Conservation (phyloP, 192 early-diverging fungal species). For the Backusella parvicylindrica region DNA sequence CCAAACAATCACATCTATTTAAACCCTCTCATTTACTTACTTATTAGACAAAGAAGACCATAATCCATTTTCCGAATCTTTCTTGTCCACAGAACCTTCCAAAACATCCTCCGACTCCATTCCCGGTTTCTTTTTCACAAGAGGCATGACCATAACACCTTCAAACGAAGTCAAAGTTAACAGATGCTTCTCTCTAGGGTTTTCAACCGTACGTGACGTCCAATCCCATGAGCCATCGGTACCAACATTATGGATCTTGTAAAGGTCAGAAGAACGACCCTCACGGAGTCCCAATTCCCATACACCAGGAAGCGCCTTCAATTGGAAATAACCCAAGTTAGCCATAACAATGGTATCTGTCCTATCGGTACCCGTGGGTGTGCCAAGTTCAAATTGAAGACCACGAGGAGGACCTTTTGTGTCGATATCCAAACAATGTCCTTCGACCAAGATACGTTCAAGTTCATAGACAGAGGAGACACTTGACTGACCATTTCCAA, state of each 20-base stretch:
- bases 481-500: slow-evolving; percentile 27
- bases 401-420: slow-evolving; percentile 81
- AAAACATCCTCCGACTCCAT: slow-evolving; percentile 77
- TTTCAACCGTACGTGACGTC: not conserved
- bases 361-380: slow-evolving; percentile 50
- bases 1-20: too few relatives aligned
- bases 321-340: slow-evolving; percentile 96
- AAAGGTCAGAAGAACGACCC: slow-evolving; percentile 82
- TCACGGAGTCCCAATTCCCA: slow-evolving; percentile 79
- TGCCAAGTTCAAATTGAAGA: slow-evolving; percentile 85
- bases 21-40: too few relatives aligned
- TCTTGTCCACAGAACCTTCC: slow-evolving; percentile 25
- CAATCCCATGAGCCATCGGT: slow-evolving; percentile 38
- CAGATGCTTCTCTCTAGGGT: not conserved
- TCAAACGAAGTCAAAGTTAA: slow-evolving; percentile 53
- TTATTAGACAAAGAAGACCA: slow-evolving; percentile 59
- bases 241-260: slow-evolving; percentile 62
- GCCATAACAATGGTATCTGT: slow-evolving; percentile 98
- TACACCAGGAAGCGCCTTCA: slow-evolving; percentile 89
- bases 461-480: slow-evolving; percentile 79
- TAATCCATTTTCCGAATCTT: slow-evolving; percentile 39
- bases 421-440: slow-evolving; percentile 75
- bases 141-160: slow-evolving; percentile 79
- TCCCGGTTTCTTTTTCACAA: slow-evolving; percentile 75
- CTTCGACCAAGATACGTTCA: slow-evolving; percentile 84